phyloP scores from a whole-genome alignment of 2,329 filamentous ascomycete genomes.

The Coniochaeta sp. region DNA sequence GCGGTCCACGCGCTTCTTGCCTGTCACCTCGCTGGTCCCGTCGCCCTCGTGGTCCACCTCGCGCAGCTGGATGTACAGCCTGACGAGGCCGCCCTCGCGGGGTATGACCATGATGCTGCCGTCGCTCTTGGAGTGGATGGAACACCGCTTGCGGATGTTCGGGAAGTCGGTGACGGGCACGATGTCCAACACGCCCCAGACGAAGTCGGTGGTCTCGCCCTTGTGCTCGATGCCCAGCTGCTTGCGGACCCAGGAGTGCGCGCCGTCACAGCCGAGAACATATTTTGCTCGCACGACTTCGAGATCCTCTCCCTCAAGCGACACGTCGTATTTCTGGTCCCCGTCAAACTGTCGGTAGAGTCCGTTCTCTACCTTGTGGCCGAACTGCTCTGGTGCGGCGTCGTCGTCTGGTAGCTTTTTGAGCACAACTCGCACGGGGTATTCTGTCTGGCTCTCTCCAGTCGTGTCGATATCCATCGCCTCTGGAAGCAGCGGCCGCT shows the following conservation, averaged over 20 bases:
- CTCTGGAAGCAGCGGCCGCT: not conserved
- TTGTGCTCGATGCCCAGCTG: conserved; percentile 31
- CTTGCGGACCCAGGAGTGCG: conserved; percentile 54
- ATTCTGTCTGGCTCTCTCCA: not conserved
- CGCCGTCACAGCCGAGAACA: conserved; percentile 59
- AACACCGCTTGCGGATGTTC: conserved; percentile 14
- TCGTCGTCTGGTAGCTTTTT: not conserved
- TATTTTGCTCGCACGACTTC: conserved; percentile 49
- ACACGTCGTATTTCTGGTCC: not conserved
- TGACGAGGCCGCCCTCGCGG: conserved; percentile 10
- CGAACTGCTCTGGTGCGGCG: not conserved
- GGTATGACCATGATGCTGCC: conserved; percentile 18
- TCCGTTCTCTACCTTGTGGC: not conserved
- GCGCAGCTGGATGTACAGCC: not conserved
- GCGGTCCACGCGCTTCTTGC: not conserved
- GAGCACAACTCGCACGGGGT: not conserved
- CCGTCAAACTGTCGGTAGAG: not conserved
- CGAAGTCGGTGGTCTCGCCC: conserved; percentile 9
- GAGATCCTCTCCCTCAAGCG: not conserved
- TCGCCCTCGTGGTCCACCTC: not conserved
- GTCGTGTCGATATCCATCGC: not conserved
- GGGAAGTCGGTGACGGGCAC: conserved; percentile 16
- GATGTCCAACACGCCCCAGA: conserved; percentile 17
- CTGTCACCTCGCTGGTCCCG: not conserved
- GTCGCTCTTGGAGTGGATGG: conserved; percentile 13